Base-by-base conservation (phyloP, 73 alveolate genomes). In the Blepharisma japonicum region DNA sequence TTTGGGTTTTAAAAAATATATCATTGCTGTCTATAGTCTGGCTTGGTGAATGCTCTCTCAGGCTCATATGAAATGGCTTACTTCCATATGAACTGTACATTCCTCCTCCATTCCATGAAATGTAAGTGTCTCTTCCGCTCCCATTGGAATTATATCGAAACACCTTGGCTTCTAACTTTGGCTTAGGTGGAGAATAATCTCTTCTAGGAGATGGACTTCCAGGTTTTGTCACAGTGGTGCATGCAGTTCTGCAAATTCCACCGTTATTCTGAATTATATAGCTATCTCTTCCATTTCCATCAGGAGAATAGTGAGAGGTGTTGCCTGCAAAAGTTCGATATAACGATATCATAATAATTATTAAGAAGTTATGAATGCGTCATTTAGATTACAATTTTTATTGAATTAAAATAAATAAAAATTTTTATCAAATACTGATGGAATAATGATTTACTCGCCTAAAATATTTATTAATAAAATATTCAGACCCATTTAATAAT, bases 231-330 rank as follows among this genome's bases (percentile, higher is more conserved):
- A 11, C 67, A 53, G 67, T 53, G n/a, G 23, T 20, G 23, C 67
- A 53, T 14, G 67, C 55, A 7, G 55, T 77, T 45, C 7, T 6
- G 18, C 80, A 81, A 6, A 86, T 61, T 6, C 93, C 89, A 8
- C 93, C 89, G 56, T 81, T 86, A 53, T 74, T 76, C 45, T 68
- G 38, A 48, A 81, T 5, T 4, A 86, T 86, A 74, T 86, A 86
- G 8, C 77, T 76, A 81, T 86, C 93, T 81, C 93, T 81, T 1
- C 93, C 89, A 42, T 68, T 32, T 7, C 89, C 89, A 74, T 86
- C 89, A 8, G 89, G 77, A 32, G 49, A 53, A 53, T 86, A 86
- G 67, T 81, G 84, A 6, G 84, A 7, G 50, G 82, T 71, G 55
- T 86, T 86, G 6, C 83, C 55, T 11, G 56, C n/a, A 55, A 81